phyloP scores from a whole-genome alignment of 306 rosid genomes.

The Vigna radiata region DNA sequence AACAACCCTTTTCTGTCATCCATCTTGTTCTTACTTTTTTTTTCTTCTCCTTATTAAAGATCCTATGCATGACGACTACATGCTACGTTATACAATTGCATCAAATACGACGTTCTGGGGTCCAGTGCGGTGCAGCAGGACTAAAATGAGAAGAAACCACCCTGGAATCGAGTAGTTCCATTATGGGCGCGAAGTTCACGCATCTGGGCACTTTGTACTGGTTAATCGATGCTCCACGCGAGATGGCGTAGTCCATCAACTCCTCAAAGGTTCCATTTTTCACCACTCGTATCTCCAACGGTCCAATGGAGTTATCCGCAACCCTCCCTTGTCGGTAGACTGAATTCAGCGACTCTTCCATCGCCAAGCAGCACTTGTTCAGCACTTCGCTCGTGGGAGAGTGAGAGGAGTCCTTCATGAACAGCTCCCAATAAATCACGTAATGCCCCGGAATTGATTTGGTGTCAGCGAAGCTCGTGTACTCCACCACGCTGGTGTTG shows the following conservation, averaged over 20 bases:
- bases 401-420: constrained; percentile 59
- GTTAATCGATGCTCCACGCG: constrained; percentile 90
- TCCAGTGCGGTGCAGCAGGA: constrained; percentile 83
- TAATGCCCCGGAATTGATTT: constrained; percentile 88
- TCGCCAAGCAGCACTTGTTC: constrained; percentile 69
- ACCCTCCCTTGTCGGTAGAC: constrained; percentile 91
- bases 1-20: neutral
- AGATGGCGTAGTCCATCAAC: constrained; percentile 92
- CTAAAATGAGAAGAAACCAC: constrained; percentile 81
- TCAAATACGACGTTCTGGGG: constrained; percentile 72
- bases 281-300: constrained; percentile 86
- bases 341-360: constrained; percentile 85
- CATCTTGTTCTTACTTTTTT: neutral
- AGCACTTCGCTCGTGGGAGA: constrained; percentile 57
- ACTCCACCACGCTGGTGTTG: constrained; percentile 78
- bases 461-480: constrained; percentile 78
- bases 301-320: constrained; percentile 84
- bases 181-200: constrained; percentile 80
- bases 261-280: constrained; percentile 93
- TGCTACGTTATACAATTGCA: constrained; percentile 4
- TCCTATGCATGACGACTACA: constrained; percentile 39
- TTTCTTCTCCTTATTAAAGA: neutral
- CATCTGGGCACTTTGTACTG: constrained; percentile 96
- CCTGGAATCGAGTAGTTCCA: constrained; percentile 83
- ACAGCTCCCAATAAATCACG: constrained; percentile 90